phyloP scores from a whole-genome alignment of 305 asterid species.

The Fraxinus ornus region DNA sequence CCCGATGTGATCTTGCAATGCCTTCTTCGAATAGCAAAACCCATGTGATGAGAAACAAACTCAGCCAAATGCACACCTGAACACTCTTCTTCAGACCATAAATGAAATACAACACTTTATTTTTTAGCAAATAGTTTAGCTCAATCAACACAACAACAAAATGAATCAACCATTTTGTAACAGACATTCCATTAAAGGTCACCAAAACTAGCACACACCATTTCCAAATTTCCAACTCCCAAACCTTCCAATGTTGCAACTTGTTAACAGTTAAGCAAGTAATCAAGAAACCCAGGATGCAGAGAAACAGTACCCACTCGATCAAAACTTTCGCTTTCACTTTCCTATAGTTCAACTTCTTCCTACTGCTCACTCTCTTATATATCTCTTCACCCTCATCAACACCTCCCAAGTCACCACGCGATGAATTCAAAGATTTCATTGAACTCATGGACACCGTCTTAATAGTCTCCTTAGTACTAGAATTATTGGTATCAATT shows the following conservation, averaged over 20 bases:
- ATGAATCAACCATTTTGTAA: conserved; percentile 47
- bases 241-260: conserved; percentile 23
- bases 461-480: background rate
- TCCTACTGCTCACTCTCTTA: conserved; percentile 39
- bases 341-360: conserved; percentile 38
- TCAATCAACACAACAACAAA: conserved; percentile 51
- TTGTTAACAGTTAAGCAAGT: conserved; percentile 45
- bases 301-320: conserved; percentile 54
- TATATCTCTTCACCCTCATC: conserved; percentile 44
- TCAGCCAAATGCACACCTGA: conserved; percentile 49
- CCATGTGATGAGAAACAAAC: conserved; percentile 55
- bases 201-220: conserved; percentile 57
- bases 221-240: conserved; percentile 58
- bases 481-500: background rate
- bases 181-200: conserved; percentile 54
- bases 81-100: conserved; percentile 59
- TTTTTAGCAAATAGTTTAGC: conserved; percentile 48
- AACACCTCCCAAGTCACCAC: conserved; percentile 18
- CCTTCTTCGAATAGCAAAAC: conserved; percentile 39
- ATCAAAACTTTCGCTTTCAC: conserved; percentile 43
- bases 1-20: conserved; percentile 30
- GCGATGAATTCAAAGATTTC: background rate
- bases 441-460: background rate
- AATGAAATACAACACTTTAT: conserved; percentile 56
- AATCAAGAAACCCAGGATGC: conserved; percentile 43